Base-by-base conservation (phyloP, 129 eudicot genomes). In the Helichrysum umbraculigerum region DNA sequence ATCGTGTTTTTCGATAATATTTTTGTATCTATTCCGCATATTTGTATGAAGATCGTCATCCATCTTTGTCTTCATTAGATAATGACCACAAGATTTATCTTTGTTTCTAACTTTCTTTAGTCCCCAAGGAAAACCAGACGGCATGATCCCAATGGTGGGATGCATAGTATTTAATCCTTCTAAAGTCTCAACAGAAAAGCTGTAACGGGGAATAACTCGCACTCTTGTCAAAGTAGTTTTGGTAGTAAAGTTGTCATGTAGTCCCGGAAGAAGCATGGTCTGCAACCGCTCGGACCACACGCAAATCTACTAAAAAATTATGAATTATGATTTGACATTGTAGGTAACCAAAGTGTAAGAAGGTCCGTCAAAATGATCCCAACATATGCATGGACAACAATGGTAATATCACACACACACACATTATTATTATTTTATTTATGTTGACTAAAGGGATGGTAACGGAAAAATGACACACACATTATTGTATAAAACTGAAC, bases 201-300 rank as follows among this genome's bases (percentile, higher is more conserved):
- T 92, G 79, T 92, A 92, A 77, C 94, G 98, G 74, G 98, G 98
- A 81, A 92, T 87, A 25, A 96, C 98, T 68, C 98, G 94, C 42
- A 92, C 87, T 83, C 98, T 88, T 58, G 98, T 92, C 33, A 85
- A 78, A 56, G 92, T 86, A 65, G 96, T 85, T 81, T 90, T 86
- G 14, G 98, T 92, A 70, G 98, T 92, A 77, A 90, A 92, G 79
- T 75, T 79, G 39, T 84, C 88, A 68, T 83, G 86, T 63, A 82
- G 80, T 52, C 98, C 98, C 59, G 88, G 89, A 63, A 92, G 89
- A 86, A 90, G 98, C 98, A 92, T 86, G 32, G 86, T 85, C 58
- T 86, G 98, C 79, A 92, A 83, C 56, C 96, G 83, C 83, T 92
- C 98, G n/a, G 98, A 96, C 98, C 98, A 92, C 57, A 92, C 98